Evolutionary conservation across 2,329 filamentous ascomycete genomes (phyloP).

Genomic region (Aspergillus hortae): DNA sequence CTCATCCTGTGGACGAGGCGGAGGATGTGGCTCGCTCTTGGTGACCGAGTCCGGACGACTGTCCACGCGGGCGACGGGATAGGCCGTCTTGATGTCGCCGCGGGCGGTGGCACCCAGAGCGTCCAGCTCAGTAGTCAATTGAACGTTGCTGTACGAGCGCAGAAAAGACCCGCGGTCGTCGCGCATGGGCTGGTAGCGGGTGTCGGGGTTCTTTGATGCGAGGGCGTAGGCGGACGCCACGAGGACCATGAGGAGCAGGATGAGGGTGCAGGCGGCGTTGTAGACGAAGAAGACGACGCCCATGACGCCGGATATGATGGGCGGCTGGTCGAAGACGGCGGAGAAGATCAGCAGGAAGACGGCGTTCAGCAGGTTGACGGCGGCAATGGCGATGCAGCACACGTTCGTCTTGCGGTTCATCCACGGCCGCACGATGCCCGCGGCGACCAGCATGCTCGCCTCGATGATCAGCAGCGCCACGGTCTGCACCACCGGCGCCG

Average conservation of each 20-base stretch:
- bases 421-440: conserved; percentile 80
- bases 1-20: not conserved
- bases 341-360: conserved; percentile 88
- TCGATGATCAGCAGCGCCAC: conserved; percentile 81
- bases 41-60: not conserved
- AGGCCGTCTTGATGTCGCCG: conserved; percentile 30
- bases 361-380: conserved; percentile 83
- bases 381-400: conserved; percentile 89
- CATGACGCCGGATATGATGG: conserved; percentile 78
- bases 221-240: conserved; percentile 73
- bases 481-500: conserved; percentile 67
- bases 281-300: conserved; percentile 84
- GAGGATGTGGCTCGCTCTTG: not conserved
- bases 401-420: conserved; percentile 98
- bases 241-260: conserved; percentile 77
- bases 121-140: conserved; percentile 78
- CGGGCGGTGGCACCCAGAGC: conserved; percentile 83
- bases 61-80: not conserved
- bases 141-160: conserved; percentile 75
- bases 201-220: conserved; percentile 88
- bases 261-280: conserved; percentile 77
- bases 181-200: conserved; percentile 89
- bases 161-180: conserved; percentile 95
- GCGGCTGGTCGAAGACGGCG: conserved; percentile 76
- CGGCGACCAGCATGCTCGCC: conserved; percentile 69